Evolutionary conservation across 352 stramenopile species (phyloP), one percentile per base, ranked within the genome.

Genomic region (Pythium coloratum): DNA sequence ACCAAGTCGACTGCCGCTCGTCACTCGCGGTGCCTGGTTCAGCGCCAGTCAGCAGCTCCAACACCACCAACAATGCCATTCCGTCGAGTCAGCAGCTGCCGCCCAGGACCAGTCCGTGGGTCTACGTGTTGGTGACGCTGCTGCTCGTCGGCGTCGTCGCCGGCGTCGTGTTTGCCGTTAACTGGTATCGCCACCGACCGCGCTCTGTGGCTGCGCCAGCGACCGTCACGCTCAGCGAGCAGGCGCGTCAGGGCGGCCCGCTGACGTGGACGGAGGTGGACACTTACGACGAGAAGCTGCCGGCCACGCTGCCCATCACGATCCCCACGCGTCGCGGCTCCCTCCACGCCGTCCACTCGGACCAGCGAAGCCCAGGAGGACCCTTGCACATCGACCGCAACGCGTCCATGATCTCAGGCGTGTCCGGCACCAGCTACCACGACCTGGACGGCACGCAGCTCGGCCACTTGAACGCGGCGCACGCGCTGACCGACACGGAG

Each of bases 171-270:
- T 86, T 90, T 40, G 30, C 75, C 2, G 51, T 81, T 42, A 84
- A 81, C 49, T 90, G 76, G 76, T 84, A 82, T 49, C 78, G 77
- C 42, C 46, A 88, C 51, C 82, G 78, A 3, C 78, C 80, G 2
- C 54, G 49, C 16, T 65, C 55, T 13, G 69, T 72, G 18, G 72
- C 74, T 55, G 76, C 78, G 42, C 76, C 75, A 0, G 50, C 49
- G 14, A 73, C 62, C 1, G 50, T 67, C 6, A 51, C 36, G 20
- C 46, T 46, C n/a, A 49, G 54, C 20, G 40, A 62, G 9, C 59
- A 62, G 36, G 26, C 24, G 6, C 34, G 59, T 6, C 34, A 38
- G 18, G 59, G 18, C 4, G 32, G 28, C 14, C 50, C 63, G 54
- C 56, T 42, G 56, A 76, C 42, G 59, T 83, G 36, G 72, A 71